Evolutionary conservation across 2,329 filamentous ascomycete genomes (phyloP).

Genomic region (Aspergillus thermomutatus): DNA sequence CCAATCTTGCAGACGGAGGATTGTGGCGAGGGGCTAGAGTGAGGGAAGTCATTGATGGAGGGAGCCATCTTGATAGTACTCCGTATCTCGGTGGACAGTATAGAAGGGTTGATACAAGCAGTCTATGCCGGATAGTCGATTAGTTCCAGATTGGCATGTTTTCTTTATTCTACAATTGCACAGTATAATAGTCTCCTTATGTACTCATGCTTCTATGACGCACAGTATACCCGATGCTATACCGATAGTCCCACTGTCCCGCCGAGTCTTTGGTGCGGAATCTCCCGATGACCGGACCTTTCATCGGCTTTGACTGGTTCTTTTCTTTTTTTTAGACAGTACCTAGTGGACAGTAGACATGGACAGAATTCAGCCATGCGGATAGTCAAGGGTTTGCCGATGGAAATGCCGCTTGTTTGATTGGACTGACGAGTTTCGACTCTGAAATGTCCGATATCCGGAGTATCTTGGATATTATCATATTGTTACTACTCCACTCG

Average conservation of each 20-base stretch:
- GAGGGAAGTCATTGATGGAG: slow-evolving; percentile 21
- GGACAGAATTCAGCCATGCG: background rate
- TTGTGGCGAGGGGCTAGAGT: slow-evolving; percentile 7
- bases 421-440: background rate
- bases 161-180: background rate
- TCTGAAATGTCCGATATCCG: background rate
- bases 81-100: too few relatives aligned
- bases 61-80: slow-evolving; percentile 23
- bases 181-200: background rate
- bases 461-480: too few relatives aligned
- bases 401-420: background rate
- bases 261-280: background rate
- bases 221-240: background rate
- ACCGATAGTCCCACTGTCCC: too few relatives aligned
- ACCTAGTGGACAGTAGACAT: background rate
- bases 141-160: too few relatives aligned
- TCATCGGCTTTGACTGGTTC: background rate
- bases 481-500: background rate
- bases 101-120: background rate
- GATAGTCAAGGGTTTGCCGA: background rate
- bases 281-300: slow-evolving; percentile 5
- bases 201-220: background rate
- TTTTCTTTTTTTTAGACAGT: background rate
- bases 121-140: background rate
- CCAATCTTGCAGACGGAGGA: slow-evolving; percentile 61